Evolutionary conservation across 2,329 filamentous ascomycete species (phyloP).

Genomic region (Coniochaeta sp.): DNA sequence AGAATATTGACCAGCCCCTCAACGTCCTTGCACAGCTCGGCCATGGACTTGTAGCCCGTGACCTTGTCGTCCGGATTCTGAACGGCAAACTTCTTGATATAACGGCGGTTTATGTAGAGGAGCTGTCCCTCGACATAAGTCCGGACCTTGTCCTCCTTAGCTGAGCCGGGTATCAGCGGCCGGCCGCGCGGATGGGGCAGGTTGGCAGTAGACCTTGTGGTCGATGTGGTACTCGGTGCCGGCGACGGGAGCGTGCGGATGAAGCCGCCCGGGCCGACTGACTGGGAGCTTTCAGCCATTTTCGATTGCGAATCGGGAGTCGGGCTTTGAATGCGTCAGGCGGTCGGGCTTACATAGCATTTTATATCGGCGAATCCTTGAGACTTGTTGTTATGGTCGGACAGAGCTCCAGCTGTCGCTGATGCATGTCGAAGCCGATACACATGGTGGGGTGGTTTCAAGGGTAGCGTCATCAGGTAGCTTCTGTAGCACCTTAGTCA

Average conservation of each 20-base stretch:
- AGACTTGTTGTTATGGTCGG: not conserved
- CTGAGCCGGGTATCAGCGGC: slow-evolving; percentile 46
- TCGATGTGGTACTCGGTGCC: slow-evolving; percentile 41
- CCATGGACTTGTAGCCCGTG: slow-evolving; percentile 51
- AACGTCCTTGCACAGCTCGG: slow-evolving; percentile 65
- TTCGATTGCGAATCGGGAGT: slow-evolving; percentile 1
- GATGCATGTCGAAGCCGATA: not conserved
- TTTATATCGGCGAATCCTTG: not conserved
- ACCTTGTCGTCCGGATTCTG: slow-evolving; percentile 38
- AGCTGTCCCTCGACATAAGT: slow-evolving; percentile 48
- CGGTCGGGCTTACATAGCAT: slow-evolving; percentile 4
- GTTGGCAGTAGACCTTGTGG: slow-evolving; percentile 23
- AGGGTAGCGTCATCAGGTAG: not conserved
- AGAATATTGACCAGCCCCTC: slow-evolving; percentile 70
- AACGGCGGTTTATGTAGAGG: slow-evolving; percentile 47
- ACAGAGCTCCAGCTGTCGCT: not conserved
- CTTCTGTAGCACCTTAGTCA: not conserved
- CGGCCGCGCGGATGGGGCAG: slow-evolving; percentile 49
- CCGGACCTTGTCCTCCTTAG: slow-evolving; percentile 52
- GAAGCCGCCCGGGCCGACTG: slow-evolving; percentile 39
- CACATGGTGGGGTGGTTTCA: not conserved
- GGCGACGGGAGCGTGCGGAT: slow-evolving; percentile 47
- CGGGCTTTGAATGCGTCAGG: not conserved
- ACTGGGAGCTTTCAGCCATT: slow-evolving; percentile 17
- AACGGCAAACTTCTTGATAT: slow-evolving; percentile 49